Conservation (phyloP, 1,139 yeast genomes). For the Schwanniomyces etchellsii region DNA sequence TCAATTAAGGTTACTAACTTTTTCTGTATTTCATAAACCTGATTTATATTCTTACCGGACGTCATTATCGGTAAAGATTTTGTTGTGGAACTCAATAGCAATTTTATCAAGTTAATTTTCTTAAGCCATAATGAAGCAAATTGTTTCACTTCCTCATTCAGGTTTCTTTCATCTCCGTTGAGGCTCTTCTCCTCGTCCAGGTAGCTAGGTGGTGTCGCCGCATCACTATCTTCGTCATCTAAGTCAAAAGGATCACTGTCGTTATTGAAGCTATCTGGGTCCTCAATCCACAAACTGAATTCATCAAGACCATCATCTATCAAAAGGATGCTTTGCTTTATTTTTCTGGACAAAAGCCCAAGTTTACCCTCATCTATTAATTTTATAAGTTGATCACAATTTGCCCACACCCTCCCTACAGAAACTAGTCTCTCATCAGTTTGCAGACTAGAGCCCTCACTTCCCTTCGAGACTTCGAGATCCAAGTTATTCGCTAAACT, state of each 20-base stretch:
- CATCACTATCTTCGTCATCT: conserved; percentile 25
- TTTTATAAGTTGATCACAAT: conserved; percentile 41
- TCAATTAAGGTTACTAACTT: conserved; percentile 34
- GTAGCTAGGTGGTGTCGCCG: conserved; percentile 11
- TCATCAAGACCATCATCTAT: conserved; percentile 63
- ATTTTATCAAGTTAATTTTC: conserved; percentile 50
- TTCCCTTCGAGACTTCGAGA: conserved; percentile 3
- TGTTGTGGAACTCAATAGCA: conserved; percentile 48
- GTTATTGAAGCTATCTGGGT: conserved; percentile 44
- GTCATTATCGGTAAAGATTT: conserved; percentile 47
- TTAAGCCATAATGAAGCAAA: conserved; percentile 45
- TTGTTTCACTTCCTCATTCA: conserved; percentile 17
- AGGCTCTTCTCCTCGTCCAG: conserved; percentile 18
- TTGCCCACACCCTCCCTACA: conserved; percentile 63
- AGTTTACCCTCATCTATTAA: conserved; percentile 44
- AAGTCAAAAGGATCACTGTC: conserved; percentile 41
- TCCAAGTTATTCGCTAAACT: not conserved
- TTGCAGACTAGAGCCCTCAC: conserved; percentile 7
- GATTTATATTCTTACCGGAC: conserved; percentile 30
- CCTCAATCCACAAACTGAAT: conserved; percentile 59
- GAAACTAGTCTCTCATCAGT: conserved; percentile 43
- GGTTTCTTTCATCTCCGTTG: conserved; percentile 14
- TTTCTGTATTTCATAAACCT: conserved; percentile 25
- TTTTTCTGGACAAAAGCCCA: conserved; percentile 41
- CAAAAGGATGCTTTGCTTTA: conserved; percentile 41